A percentile compares a stretch with the other conserved stretches of the same genome.
These are phyloP conservation scores for Kandelia obovata DNA, from an alignment of 345 rosid genomes.

Conservation along the genomic window DNA sequence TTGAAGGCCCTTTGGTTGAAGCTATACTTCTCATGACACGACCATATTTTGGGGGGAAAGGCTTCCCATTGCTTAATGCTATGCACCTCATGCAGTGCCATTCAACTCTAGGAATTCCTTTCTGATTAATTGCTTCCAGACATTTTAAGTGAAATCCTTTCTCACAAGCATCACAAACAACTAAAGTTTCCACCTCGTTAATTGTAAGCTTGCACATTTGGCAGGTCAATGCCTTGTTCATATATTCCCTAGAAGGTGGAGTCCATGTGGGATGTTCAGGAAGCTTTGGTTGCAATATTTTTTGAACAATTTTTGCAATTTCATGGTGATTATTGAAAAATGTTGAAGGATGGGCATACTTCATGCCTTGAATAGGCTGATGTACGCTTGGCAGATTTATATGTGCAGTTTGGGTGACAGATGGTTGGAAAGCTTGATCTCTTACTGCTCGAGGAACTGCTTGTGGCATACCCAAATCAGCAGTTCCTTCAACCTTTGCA, in stretches of 20 bases:
- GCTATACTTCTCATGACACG: constrained; percentile 66
- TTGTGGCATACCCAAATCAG: constrained; percentile 29
- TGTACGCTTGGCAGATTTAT: constrained; percentile 45
- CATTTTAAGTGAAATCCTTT: constrained; percentile 89
- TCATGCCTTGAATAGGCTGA: constrained; percentile 57
- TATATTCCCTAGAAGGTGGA: constrained; percentile 93
- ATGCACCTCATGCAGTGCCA: constrained; percentile 90
- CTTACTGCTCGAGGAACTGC: constrained; percentile 42
- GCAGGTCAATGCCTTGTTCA: constrained; percentile 68
- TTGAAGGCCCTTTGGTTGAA: constrained; percentile 49
- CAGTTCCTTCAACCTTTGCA: constrained; percentile 45
- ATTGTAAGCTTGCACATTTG: constrained; percentile 57
- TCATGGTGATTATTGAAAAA: constrained; percentile 49
- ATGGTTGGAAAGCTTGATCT: constrained; percentile 60
- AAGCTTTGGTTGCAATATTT: constrained; percentile 55
- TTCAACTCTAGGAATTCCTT: constrained; percentile 73
- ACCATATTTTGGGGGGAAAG: constrained; percentile 86
- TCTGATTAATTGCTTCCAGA: constrained; percentile 53
- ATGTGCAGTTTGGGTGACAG: constrained; percentile 47
- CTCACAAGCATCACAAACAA: constrained; percentile 90
- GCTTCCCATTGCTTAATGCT: constrained; percentile 66
- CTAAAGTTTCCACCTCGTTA: constrained; percentile 75
- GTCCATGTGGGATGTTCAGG: constrained; percentile 71
- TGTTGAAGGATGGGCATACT: constrained; percentile 40
- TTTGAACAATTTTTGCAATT: constrained; percentile 69